Evolutionary conservation across 2,329 filamentous ascomycete species (phyloP), one percentile per base, ranked within the genome.

Genomic region (Colletotrichum zoysiae): DNA sequence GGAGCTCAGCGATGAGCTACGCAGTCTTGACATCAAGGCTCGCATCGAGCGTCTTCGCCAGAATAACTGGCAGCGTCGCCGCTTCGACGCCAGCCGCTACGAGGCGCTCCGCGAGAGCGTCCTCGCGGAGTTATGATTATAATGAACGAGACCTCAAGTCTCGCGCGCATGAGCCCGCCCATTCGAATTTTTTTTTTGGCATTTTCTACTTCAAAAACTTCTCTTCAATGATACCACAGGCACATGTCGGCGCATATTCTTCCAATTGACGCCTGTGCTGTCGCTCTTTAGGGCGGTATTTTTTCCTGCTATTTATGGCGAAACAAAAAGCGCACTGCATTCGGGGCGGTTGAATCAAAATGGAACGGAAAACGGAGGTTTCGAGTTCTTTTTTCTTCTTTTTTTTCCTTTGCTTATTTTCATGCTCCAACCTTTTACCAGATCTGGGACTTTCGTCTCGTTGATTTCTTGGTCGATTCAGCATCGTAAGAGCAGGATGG

Each of bases 21-120:
- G 81, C 23, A 75, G 76, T 2, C 75, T 82, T 23, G 86, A 88
- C 44, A 79, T 88, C 3, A 81, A 83, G 70, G 82, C 85, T 8
- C 84, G 88, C 33, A 89, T 90, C 74, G 86, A 88, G 78, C 82
- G 85, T 12, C 79, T 90, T 14, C 84, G 87, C 26, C 84, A 84
- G n/a, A 82, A 76, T 61, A 87, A 87, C 2, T 90, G 88, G 88
- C 84, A 84, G 76, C 81, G 88, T 38, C 85, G 85, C 74, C 84
- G 88, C 30, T 90, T 90, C 74, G 85, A 90, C 73, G 79, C 81
- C 7, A 78, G 80, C 56, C 82, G 86, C 48, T 90, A 90, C 76
- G 85, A 88, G 76, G 82, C 83, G 26, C 80, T 90, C 11, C 81
- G 86, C 18, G 86, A 87, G 75, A 82, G 80, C 62, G 87, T 84